Conservation (phyloP, 306 rosid genomes). For the Ammopiptanthus mongolicus region DNA sequence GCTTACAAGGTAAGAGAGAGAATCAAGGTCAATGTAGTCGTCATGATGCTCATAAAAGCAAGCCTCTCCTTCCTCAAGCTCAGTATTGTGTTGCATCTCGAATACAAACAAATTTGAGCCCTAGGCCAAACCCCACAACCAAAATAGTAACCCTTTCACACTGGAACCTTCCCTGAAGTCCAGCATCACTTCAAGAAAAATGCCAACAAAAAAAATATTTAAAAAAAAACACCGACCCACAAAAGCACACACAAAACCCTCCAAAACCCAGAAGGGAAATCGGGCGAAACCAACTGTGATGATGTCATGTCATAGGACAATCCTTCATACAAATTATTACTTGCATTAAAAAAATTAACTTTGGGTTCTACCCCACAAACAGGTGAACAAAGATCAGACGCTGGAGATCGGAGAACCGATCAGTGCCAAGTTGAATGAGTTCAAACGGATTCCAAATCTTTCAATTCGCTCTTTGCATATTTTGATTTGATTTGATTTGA, state of each 20-base stretch:
- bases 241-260: conserved; percentile 5
- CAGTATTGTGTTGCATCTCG: conserved; percentile 38
- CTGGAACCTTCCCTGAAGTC: conserved; percentile 51
- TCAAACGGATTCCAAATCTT: conserved; percentile 17
- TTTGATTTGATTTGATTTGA: too few species aligned
- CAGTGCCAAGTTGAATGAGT: conserved; percentile 8
- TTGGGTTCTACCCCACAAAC: too few species aligned
- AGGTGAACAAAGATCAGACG: conserved; percentile 9
- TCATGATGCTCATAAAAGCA: conserved; percentile 37
- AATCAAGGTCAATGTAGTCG: conserved; percentile 44
- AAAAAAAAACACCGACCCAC: conserved; percentile 16
- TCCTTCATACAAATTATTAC: conserved; percentile 18
- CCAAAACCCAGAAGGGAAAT: conserved; percentile 30
- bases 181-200: conserved; percentile 39
- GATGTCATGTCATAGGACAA: conserved; percentile 7
- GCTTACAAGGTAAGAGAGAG: conserved; percentile 69
- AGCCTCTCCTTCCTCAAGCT: conserved; percentile 68
- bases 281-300: conserved; percentile 12
- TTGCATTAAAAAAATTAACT: not conserved
- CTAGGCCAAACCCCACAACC: conserved; percentile 28
- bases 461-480: conserved; percentile 8
- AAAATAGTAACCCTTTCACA: conserved; percentile 32
- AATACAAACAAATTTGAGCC: conserved; percentile 19
- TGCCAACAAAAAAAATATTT: not conserved
- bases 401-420: conserved; percentile 16